A percentile compares a stretch with the other conserved stretches of the same genome.
Evolutionary conservation across 805 yeast genomes (phyloP).

Genomic region (Saccharomycopsis sp.): DNA sequence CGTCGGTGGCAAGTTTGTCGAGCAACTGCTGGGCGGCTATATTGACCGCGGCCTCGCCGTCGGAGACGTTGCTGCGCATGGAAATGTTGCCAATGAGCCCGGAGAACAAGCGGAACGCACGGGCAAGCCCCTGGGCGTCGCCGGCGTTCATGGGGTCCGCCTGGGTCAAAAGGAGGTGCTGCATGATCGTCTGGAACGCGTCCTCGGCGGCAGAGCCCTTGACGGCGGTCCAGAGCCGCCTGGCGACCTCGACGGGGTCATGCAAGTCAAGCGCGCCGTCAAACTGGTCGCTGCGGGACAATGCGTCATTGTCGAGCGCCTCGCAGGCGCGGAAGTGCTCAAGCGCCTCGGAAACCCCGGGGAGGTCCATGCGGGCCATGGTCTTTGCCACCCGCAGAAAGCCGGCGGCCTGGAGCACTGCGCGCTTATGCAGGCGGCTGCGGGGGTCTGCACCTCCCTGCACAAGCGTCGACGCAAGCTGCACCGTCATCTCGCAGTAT

Average conservation of each 20-base stretch:
- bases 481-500: conserved; percentile 63
- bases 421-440: conserved; percentile 49
- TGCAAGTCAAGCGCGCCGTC: conserved; percentile 50
- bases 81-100: conserved; percentile 49
- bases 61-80: conserved; percentile 26
- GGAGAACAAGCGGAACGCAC: conserved; percentile 51
- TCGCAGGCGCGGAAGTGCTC: conserved; percentile 21
- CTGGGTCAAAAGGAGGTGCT: conserved; percentile 50
- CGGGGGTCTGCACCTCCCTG: conserved; percentile 34
- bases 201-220: conserved; percentile 54
- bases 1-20: conserved; percentile 66
- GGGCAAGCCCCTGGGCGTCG: conserved; percentile 36
- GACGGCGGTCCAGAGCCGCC: conserved; percentile 51
- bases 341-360: conserved; percentile 27
- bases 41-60: conserved; percentile 49
- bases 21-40: conserved; percentile 59
- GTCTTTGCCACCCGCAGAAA: conserved; percentile 29
- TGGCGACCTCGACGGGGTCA: conserved; percentile 64
- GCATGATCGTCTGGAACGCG: conserved; percentile 54
- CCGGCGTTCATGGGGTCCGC: conserved; percentile 41
- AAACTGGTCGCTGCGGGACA: conserved; percentile 30
- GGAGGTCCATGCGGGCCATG: conserved; percentile 36
- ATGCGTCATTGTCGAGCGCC: conserved; percentile 15
- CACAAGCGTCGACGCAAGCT: conserved; percentile 60
- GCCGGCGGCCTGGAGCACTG: conserved; percentile 39